Percentiles rank a stretch among this genome's conserved stretches.
Evolutionary conservation across 768 basidiomycete species (phyloP).

Genomic region (Suillus subalutaceus): DNA sequence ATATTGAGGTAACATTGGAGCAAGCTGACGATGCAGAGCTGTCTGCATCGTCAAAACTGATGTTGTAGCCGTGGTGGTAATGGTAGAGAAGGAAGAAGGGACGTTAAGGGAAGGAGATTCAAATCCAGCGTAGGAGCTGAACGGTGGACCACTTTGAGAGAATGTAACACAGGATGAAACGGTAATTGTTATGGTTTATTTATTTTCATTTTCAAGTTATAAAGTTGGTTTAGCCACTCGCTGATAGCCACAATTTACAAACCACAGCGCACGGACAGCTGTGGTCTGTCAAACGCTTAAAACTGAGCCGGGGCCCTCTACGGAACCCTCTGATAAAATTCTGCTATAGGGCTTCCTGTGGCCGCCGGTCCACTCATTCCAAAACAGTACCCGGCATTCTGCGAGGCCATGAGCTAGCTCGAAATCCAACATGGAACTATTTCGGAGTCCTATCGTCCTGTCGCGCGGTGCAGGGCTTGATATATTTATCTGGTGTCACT

Average conservation of each 20-base stretch:
- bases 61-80: conserved; percentile 58
- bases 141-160: conserved; percentile 33
- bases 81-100: conserved; percentile 20
- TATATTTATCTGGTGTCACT: conserved; percentile 1
- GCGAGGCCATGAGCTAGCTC: conserved; percentile 1
- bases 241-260: conserved; percentile 3
- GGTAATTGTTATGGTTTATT: conserved; percentile 33
- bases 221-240: conserved; percentile 16
- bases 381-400: neutral
- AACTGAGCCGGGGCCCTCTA: neutral
- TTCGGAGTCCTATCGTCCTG: conserved; percentile 7
- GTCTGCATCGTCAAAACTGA: conserved; percentile 66
- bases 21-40: conserved; percentile 63
- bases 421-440: neutral
- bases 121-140: conserved; percentile 40
- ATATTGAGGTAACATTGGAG: conserved; percentile 67
- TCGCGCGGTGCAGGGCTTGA: neutral
- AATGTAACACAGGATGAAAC: conserved; percentile 37
- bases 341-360: neutral
- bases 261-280: conserved; percentile 8
- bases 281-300: neutral
- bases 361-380: neutral
- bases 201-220: conserved; percentile 12
- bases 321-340: neutral
- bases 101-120: conserved; percentile 32